These are phyloP conservation scores for Saturnispora halmiae DNA, from an alignment of 805 yeast genomes.

Conservation along the genomic window DNA sequence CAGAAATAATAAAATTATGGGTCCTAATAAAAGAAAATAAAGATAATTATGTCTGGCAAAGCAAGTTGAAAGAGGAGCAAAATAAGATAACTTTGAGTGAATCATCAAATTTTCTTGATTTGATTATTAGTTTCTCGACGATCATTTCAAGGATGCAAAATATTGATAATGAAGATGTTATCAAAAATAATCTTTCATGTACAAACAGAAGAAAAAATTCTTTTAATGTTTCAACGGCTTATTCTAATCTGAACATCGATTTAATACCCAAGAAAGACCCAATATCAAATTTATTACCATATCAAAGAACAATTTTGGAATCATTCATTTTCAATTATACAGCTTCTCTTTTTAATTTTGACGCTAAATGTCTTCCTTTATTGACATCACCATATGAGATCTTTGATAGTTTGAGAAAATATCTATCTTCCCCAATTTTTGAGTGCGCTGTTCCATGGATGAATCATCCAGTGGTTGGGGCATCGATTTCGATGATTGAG, in stretches of 20 bases:
- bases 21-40: conserved; percentile 13
- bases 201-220: conserved; percentile 1
- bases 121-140: neutral
- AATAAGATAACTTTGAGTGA: neutral
- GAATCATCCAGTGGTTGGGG: conserved; percentile 36
- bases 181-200: no score
- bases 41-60: neutral
- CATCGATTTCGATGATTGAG: conserved; percentile 31
- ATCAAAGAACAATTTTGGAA: conserved; percentile 34
- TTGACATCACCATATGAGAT: conserved; percentile 36
- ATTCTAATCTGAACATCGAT: conserved; percentile 1
- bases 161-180: neutral
- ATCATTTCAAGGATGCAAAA: neutral
- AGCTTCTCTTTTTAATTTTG: conserved; percentile 28
- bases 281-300: conserved; percentile 8
- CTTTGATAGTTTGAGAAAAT: conserved; percentile 25
- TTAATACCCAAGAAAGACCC: neutral
- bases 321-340: conserved; percentile 38
- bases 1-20: conserved; percentile 29
- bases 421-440: conserved; percentile 30
- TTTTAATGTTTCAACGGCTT: conserved; percentile 3
- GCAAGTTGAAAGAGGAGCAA: neutral
- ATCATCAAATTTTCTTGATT: neutral
- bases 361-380: conserved; percentile 20
- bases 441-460: conserved; percentile 29